Percentiles rank a stretch among this genome's conserved stretches.
phyloP scores from a whole-genome alignment of 129 eudicot species.

The Pseudognaphalium luteoalbum region DNA sequence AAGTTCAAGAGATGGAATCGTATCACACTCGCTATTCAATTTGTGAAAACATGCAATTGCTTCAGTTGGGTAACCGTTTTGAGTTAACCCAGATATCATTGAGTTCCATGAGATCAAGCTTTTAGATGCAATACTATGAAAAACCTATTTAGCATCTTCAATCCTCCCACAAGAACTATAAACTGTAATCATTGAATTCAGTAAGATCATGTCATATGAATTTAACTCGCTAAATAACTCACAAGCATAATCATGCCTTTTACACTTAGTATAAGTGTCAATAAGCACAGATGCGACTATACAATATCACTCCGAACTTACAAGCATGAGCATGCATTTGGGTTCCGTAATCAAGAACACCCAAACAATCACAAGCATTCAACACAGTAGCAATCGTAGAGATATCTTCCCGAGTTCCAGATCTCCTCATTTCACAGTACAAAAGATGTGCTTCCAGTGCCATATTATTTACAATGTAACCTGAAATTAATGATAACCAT shows the following conservation, averaged over 20 bases:
- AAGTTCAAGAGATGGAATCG: constrained; percentile 61
- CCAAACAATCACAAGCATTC: constrained; percentile 58
- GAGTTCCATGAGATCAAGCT: too few relatives aligned
- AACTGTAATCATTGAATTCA: constrained; percentile 77
- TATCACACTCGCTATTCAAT: constrained; percentile 81
- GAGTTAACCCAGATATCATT: constrained; percentile 73
- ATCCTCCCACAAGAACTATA: constrained; percentile 61
- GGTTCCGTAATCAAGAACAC: constrained; percentile 38
- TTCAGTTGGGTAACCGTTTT: constrained; percentile 69
- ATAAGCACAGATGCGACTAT: constrained; percentile 62
- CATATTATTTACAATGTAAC: too few relatives aligned
- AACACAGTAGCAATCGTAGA: constrained; percentile 69
- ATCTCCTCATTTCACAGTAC: constrained; percentile 52
- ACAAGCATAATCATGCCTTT: constrained; percentile 54
- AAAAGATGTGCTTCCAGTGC: too few relatives aligned
- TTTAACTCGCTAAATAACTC: constrained; percentile 46
- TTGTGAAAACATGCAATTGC: constrained; percentile 58
- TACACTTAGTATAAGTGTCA: constrained; percentile 71
- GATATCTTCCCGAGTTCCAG: constrained; percentile 51
- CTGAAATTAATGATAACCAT: too few relatives aligned
- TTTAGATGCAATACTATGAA: constrained; percentile 49
- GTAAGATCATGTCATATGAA: constrained; percentile 59
- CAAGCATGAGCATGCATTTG: constrained; percentile 60
- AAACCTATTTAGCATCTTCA: constrained; percentile 64
- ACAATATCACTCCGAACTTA: constrained; percentile 58